Percentiles rank a stretch among this genome's conserved stretches.
These are phyloP conservation scores for Allium sativum DNA, from an alignment of 106 monocot species.

Conservation along the genomic window DNA sequence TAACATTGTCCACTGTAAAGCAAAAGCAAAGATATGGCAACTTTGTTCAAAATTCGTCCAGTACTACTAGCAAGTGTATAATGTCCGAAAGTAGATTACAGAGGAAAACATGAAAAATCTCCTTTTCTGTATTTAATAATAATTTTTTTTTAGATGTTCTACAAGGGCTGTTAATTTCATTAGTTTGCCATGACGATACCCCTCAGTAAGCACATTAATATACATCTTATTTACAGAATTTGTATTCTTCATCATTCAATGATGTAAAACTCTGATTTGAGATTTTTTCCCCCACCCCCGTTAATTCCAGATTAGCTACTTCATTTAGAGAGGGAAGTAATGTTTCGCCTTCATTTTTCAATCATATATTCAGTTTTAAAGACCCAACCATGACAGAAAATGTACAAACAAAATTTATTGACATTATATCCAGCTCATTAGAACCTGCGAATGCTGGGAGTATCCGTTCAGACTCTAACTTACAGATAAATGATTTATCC, in stretches of 20 bases:
- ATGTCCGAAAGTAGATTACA: neutral
- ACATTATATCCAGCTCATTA: conserved; percentile 1
- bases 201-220: no score
- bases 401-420: neutral
- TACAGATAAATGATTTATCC: neutral
- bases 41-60: neutral
- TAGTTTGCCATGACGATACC: no score
- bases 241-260: no score
- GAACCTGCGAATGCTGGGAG: neutral
- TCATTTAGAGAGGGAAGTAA: conserved; percentile 7
- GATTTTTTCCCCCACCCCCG: no score
- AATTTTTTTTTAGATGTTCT: no score
- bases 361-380: neutral
- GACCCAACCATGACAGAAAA: neutral
- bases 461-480: neutral
- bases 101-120: conserved; percentile 2
- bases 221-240: no score
- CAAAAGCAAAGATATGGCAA: neutral
- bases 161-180: no score
- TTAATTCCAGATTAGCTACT: neutral
- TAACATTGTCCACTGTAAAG: neutral
- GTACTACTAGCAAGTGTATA: neutral
- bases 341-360: conserved; percentile 1
- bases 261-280: no score
- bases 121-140: neutral